phyloP scores from a whole-genome alignment of 345 rosid genomes.

The Brassica rapa region DNA sequence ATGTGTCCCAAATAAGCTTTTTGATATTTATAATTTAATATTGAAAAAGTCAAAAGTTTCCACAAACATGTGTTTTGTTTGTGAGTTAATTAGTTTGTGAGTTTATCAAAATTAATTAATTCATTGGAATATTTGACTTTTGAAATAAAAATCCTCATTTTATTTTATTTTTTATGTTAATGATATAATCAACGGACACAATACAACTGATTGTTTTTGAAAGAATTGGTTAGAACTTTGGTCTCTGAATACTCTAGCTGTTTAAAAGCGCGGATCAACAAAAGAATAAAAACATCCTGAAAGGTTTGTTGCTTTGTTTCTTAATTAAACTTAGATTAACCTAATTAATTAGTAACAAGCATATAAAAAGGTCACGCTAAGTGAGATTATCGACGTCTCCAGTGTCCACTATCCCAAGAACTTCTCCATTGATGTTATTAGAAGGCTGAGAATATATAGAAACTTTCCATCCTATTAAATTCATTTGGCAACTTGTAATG shows the following conservation, averaged over 20 bases:
- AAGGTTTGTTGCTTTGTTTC: no score
- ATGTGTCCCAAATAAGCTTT: slow-evolving; percentile 32
- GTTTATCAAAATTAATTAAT: slow-evolving; percentile 9
- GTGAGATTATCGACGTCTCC: not conserved
- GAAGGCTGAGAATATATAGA: not conserved
- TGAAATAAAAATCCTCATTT: not conserved
- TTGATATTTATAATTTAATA: not conserved
- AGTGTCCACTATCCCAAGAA: not conserved
- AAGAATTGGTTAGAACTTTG: no score
- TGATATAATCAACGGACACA: not conserved
- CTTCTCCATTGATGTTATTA: not conserved
- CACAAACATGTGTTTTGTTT: slow-evolving; percentile 31
- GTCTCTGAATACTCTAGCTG: no score
- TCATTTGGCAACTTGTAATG: not conserved
- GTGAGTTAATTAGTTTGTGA: slow-evolving; percentile 29
- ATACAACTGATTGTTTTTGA: not conserved
- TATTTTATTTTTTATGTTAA: not conserved
- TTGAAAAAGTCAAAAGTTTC: slow-evolving; percentile 2
- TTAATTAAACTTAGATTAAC: no score
- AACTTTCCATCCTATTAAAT: not conserved
- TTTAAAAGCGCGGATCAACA: no score
- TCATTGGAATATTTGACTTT: slow-evolving; percentile 20
- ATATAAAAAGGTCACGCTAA: not conserved
- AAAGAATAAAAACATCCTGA: no score
- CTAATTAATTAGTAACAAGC: not conserved